Percentiles rank a stretch among this genome's conserved stretches.
These are phyloP conservation scores for Oryza officinalis DNA, from an alignment of 176 grass and related monocot genomes.

Conservation along the genomic window DNA sequence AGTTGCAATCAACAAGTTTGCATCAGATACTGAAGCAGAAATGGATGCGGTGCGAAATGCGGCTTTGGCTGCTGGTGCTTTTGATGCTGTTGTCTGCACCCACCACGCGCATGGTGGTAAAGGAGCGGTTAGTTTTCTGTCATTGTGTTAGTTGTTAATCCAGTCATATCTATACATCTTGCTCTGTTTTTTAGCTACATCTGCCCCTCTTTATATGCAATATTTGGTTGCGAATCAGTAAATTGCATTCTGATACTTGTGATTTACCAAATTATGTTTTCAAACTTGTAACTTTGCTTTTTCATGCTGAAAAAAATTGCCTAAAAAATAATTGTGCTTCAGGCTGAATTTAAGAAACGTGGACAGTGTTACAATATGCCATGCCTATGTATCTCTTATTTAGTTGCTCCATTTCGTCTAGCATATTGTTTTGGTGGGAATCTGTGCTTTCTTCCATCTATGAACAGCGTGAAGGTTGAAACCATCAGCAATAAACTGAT, in stretches of 20 bases:
- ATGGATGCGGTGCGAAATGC: slow-evolving; percentile 68
- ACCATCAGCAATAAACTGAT: background rate
- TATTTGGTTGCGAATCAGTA: background rate
- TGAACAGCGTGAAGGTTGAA: background rate
- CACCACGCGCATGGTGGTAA: slow-evolving; percentile 98
- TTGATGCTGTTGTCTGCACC: slow-evolving; percentile 81
- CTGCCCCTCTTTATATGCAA: background rate
- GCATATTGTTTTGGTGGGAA: background rate
- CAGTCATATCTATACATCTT: background rate
- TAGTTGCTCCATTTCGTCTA: background rate
- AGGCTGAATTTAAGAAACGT: background rate
- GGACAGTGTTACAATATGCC: background rate
- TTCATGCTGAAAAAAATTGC: background rate
- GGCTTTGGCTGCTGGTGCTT: slow-evolving; percentile 81
- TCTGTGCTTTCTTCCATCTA: slow-evolving; percentile 6
- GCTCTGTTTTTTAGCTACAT: background rate
- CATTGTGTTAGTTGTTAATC: slow-evolving; percentile 13
- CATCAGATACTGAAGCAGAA: slow-evolving; percentile 87
- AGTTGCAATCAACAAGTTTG: slow-evolving; percentile 94
- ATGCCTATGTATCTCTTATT: background rate
- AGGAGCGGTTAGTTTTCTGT: slow-evolving; percentile 77
- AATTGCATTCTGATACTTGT: background rate
- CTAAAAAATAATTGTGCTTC: background rate
- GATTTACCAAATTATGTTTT: background rate
- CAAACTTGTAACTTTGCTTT: background rate